Base-by-base conservation (phyloP, 2,329 filamentous ascomycete species). In the Juglanconis oblonga region DNA sequence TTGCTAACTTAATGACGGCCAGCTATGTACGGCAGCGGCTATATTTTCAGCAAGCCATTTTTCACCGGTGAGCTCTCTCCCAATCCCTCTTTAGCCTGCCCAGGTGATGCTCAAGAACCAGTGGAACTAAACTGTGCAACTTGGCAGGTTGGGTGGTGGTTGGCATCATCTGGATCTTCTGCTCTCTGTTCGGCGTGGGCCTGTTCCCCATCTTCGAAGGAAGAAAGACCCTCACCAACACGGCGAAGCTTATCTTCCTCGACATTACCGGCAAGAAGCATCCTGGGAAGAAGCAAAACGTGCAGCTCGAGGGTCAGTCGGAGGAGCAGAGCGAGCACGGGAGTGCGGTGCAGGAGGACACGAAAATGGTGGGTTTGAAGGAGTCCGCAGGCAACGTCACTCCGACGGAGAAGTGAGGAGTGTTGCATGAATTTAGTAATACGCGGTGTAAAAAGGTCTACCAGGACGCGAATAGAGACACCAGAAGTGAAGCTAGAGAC, bases 181-280 rank as follows among this genome's bases (percentile, higher is more conserved):
- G 83, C 67, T 89, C 86, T 3, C 77, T 87, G 2, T 79, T 88
- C 58, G 88, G 86, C 9, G 91, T 97, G 0, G 91, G 91, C 0
- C 44, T 97, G 0, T 97, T 89, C 73, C 93, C 93, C 6, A 76
- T 95, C 1, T 95, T 83, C 73, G 91, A 97, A 70, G 91, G 92
- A 0, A 77, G 92, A 1, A 74, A 80, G 58, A 93, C 88, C 1
- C 86, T 91, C 59, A 70, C 71, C 0, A 77, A 82, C 55, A 91
- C 87, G 0, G 73, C 83, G 63, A 85, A 81, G 69, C 77, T 81
- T 33, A 89, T 93, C 64, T 80, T 74, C 45, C 68, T 80, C 58
- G 90, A 92, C 72, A 59, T 89, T 7, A 81, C 75, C 1, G 80
- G 80, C 31, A 76, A 70, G 65, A 73, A 69, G 53, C 70, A 71